phyloP scores from a whole-genome alignment of 2,329 filamentous ascomycete species.

The Alternaria solani region DNA sequence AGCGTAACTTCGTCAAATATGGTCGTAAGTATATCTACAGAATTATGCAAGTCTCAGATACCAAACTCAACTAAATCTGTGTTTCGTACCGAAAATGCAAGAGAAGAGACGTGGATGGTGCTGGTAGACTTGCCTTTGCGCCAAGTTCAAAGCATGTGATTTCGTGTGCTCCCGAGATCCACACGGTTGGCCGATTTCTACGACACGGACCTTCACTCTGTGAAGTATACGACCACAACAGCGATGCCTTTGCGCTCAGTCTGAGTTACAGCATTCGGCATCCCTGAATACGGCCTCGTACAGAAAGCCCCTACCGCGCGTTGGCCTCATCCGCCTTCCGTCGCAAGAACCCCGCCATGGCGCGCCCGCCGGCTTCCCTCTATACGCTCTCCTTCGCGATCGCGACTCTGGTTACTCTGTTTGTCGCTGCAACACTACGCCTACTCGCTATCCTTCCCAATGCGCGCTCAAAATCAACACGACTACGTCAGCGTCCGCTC shows the following conservation, averaged over 20 bases:
- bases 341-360: constrained; percentile 23
- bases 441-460: constrained; percentile 51
- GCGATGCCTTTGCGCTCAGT: neutral
- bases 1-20: neutral
- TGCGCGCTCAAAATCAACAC: constrained; percentile 31
- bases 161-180: constrained; percentile 9
- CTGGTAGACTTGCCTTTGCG: neutral
- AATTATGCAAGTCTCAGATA: neutral
- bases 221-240: neutral
- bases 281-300: neutral
- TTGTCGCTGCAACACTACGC: constrained; percentile 49
- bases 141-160: constrained; percentile 6
- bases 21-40: neutral
- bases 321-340: neutral
- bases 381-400: constrained; percentile 41
- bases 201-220: constrained; percentile 11
- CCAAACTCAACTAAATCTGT: neutral
- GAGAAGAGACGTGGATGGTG: neutral
- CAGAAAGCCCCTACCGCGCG: neutral
- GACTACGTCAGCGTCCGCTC: constrained; percentile 35
- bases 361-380: constrained; percentile 29
- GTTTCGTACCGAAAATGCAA: neutral
- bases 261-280: neutral
- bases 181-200: constrained; percentile 12
- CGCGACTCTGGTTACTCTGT: constrained; percentile 44